Conservation (phyloP, 192 early-diverging fungal genomes). For the Mortierella claussenii region DNA sequence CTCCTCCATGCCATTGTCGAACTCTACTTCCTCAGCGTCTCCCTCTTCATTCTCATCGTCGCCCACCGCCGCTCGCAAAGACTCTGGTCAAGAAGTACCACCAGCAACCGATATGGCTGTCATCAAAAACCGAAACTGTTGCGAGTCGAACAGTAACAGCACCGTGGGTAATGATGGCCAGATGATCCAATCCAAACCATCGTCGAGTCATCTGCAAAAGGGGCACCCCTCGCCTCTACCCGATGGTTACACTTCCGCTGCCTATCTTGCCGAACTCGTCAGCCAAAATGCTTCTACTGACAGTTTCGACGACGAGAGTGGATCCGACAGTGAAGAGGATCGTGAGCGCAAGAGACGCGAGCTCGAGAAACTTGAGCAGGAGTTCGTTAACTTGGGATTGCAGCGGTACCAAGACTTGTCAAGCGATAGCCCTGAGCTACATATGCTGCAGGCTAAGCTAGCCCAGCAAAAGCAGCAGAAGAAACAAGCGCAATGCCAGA, state of each 20-base stretch:
- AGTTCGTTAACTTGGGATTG: constrained; percentile 3
- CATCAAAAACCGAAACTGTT: not conserved
- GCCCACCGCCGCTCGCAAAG: not conserved
- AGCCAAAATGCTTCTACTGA: not conserved
- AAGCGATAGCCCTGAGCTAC: not conserved
- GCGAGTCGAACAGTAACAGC: not conserved
- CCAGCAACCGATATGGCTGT: not conserved
- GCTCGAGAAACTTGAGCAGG: constrained; percentile 13
- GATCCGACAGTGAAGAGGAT: constrained; percentile 3
- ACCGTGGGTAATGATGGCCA: not conserved
- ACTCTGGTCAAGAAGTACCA: not conserved
- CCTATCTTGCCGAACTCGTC: not conserved
- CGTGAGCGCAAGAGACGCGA: constrained; percentile 2
- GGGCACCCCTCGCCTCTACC: not conserved
- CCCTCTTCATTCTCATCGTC: not conserved
- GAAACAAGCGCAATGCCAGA: not conserved
- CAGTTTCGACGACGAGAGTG: not conserved
- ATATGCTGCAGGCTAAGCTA: not conserved
- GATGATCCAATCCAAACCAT: too few relatives aligned
- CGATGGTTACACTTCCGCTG: not conserved
- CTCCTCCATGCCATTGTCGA: not conserved
- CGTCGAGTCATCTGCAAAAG: not conserved
- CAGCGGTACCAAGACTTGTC: not conserved
- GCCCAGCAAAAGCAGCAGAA: not conserved
- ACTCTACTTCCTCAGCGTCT: not conserved